Evolutionary conservation across 2,329 filamentous ascomycete genomes (phyloP).

Genomic region (Akanthomyces dipterigenus): DNA sequence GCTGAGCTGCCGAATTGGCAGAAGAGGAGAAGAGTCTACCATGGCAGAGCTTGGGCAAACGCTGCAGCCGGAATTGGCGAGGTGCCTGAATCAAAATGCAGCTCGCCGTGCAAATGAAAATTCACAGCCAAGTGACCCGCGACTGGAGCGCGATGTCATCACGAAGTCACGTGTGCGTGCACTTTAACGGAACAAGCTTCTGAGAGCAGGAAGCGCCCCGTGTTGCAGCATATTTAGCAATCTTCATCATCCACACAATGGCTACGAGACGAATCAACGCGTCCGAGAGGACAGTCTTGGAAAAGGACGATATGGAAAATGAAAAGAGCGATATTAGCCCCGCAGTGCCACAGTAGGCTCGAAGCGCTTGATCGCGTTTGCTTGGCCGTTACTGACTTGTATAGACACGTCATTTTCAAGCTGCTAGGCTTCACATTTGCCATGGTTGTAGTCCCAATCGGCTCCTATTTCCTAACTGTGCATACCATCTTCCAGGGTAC

Average conservation of each 20-base stretch:
- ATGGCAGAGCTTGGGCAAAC: constrained; percentile 9
- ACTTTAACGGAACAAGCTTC: constrained; percentile 3
- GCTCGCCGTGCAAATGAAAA: constrained; percentile 10
- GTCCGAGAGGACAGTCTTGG: constrained; percentile 59
- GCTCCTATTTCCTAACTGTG: constrained; percentile 79
- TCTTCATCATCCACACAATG: constrained; percentile 42
- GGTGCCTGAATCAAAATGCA: neutral
- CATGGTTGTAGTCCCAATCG: constrained; percentile 83
- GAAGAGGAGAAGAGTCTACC: constrained; percentile 5
- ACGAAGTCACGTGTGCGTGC: constrained; percentile 21
- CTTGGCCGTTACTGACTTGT: constrained; percentile 9
- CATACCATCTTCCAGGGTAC: constrained; percentile 71
- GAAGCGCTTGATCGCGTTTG: constrained; percentile 3
- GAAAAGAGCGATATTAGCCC: constrained; percentile 69
- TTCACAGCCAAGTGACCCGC: constrained; percentile 2
- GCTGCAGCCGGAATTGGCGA: neutral
- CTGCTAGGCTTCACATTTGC: constrained; percentile 83
- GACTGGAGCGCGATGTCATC: constrained; percentile 12
- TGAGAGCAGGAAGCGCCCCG: neutral
- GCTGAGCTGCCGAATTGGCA: constrained; percentile 8
- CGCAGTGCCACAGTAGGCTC: constrained; percentile 66
- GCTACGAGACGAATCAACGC: constrained; percentile 60
- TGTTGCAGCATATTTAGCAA: neutral
- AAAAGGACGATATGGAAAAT: constrained; percentile 46
- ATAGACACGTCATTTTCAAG: constrained; percentile 78